phyloP scores from a whole-genome alignment of 805 yeast genomes.

The Sporopachydermia lactativora region DNA sequence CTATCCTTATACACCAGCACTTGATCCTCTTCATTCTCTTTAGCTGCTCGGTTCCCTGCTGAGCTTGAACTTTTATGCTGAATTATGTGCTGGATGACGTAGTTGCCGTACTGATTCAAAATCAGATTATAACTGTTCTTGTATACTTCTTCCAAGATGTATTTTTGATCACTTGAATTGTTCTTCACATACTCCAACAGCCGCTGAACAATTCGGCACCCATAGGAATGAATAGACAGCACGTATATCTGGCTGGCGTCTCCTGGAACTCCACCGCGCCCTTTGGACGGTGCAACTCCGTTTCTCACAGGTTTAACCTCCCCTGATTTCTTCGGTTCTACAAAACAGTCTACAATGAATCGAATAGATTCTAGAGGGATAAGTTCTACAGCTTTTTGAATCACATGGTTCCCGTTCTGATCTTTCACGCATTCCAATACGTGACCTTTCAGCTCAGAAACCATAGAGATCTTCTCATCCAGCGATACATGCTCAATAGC shows the following conservation, averaged over 20 bases:
- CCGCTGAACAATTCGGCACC: constrained; percentile 93
- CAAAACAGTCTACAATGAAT: constrained; percentile 61
- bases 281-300: no score
- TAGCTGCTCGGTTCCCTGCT: constrained; percentile 29
- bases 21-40: constrained; percentile 28
- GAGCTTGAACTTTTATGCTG: no score
- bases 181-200: constrained; percentile 62
- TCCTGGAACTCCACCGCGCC: constrained; percentile 9
- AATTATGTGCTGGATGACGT: constrained; percentile 90
- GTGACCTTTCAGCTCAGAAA: constrained; percentile 52
- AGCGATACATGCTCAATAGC: constrained; percentile 64
- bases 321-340: constrained; percentile 24
- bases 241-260: constrained; percentile 46
- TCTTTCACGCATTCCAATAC: constrained; percentile 70
- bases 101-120: constrained; percentile 96
- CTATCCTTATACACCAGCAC: constrained; percentile 24
- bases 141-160: constrained; percentile 58
- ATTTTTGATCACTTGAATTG: constrained; percentile 40
- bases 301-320: not conserved
- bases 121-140: constrained; percentile 61
- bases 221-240: constrained; percentile 89
- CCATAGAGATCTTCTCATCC: constrained; percentile 51
- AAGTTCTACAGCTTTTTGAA: constrained; percentile 85
- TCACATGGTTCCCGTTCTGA: constrained; percentile 96
- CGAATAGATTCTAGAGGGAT: constrained; percentile 58